phyloP scores from a whole-genome alignment of 768 basidiomycete species.

The Tricholoma bakamatsutake region DNA sequence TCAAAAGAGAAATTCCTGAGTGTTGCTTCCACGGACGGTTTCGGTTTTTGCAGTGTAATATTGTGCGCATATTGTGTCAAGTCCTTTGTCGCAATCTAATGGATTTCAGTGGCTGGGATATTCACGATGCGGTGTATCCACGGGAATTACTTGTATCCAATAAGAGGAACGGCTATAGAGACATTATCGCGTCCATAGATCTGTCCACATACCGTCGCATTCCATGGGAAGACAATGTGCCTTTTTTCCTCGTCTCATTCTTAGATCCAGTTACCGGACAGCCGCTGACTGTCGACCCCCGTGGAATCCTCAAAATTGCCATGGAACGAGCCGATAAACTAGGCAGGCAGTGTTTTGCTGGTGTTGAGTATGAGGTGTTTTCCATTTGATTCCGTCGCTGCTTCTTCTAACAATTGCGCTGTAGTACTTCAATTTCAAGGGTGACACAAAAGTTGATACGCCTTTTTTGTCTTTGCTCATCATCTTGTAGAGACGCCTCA shows the following conservation, averaged over 20 bases:
- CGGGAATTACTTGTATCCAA: conserved; percentile 89
- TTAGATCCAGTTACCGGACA: conserved; percentile 78
- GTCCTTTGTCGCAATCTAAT: not conserved
- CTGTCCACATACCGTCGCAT: conserved; percentile 83
- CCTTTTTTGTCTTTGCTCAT: not conserved
- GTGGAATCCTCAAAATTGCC: conserved; percentile 67
- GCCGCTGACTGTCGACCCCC: conserved; percentile 78
- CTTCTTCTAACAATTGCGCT: not conserved
- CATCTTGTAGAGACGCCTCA: conserved; percentile 67
- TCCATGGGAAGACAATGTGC: conserved; percentile 86
- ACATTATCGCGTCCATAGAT: conserved; percentile 83
- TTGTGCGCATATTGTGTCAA: conserved; percentile 49
- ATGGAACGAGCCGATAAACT: conserved; percentile 40
- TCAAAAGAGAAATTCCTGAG: conserved; percentile 88
- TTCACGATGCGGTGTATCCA: conserved; percentile 83
- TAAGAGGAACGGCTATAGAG: conserved; percentile 86
- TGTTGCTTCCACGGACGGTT: conserved; percentile 73
- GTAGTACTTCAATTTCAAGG: conserved; percentile 92
- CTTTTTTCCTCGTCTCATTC: conserved; percentile 92
- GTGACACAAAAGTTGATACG: conserved; percentile 26
- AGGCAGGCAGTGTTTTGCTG: conserved; percentile 69
- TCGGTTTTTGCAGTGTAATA: conserved; percentile 91
- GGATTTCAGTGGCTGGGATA: conserved; percentile 73
- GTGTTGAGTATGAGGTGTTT: conserved; percentile 88
- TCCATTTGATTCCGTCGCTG: not conserved